phyloP scores from a whole-genome alignment of 371 early-diverging fungal genomes.

The Circinella umbellata region DNA sequence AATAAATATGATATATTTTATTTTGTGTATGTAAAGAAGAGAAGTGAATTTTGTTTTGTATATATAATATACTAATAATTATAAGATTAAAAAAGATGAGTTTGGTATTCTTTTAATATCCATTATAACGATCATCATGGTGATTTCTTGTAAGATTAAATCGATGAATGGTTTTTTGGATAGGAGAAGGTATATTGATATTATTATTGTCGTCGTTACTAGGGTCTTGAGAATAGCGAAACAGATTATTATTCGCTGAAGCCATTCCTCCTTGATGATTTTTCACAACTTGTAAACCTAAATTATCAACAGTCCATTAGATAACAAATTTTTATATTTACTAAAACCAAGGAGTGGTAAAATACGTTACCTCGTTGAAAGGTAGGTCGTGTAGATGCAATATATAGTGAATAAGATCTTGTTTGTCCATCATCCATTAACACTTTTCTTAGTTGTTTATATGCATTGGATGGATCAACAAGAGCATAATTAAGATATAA shows the following conservation, averaged over 20 bases:
- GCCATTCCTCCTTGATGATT: neutral
- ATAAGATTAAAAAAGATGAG: no score
- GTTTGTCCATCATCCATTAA: conserved; percentile 68
- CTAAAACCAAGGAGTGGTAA: no score
- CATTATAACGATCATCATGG: conserved; percentile 25
- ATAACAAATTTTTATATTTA: no score
- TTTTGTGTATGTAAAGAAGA: no score
- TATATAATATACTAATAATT: no score
- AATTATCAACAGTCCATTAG: neutral
- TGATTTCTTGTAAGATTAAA: conserved; percentile 2
- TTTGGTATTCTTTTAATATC: conserved; percentile 12
- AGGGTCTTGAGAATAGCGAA: neutral
- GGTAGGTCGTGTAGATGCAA: conserved; percentile 53
- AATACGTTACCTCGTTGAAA: conserved; percentile 27
- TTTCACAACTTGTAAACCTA: neutral
- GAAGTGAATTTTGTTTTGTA: no score
- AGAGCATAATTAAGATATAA: conserved; percentile 60
- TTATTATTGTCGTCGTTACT: no score
- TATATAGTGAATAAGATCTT: conserved; percentile 60
- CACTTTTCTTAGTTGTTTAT: conserved; percentile 37
- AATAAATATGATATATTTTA: no score
- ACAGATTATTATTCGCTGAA: neutral
- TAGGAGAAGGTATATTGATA: neutral
- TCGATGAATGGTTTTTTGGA: neutral
- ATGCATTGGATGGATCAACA: conserved; percentile 50